Base-by-base conservation (phyloP, 176 grass and related monocot genomes). In the Oryza australiensis region DNA sequence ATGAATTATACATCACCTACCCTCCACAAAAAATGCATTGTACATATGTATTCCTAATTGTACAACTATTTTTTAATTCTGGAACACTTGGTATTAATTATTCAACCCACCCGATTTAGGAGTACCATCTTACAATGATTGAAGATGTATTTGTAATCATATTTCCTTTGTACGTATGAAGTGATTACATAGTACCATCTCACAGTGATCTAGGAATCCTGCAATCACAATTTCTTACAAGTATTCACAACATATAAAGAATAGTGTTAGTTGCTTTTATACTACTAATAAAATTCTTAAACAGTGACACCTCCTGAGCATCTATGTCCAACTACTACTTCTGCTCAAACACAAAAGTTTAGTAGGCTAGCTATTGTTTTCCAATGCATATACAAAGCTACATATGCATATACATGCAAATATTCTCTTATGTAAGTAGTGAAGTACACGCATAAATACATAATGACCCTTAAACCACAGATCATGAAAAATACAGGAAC, bases 111-210 rank as follows among this genome's bases (percentile, higher is more conserved):
- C 28, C 11, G 49, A 51, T 82, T 76, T 76, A 76, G 49, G 49
- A 53, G 37, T 18, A 63, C 63, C 32, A 10, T 64, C 29, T 64
- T 62, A 45, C 51, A 76, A 76, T 49, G 9, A 82, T 77, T 26
- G 37, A 68, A 37, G 55, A 48, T 72, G 9, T 51, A 65, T 73
- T 22, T 73, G 23, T 73, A 37, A 71, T 79, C 38, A 64, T 51
- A 46, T 72, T 71, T 49, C 30, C 30, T 26, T 78, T 62, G 33
- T 18, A 65, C 28, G 14, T 34, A 78, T 28, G 26, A 22, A 6
- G 49, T 53, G 49, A 53, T 53, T 49, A 49, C 46, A 18, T 49
- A 18, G 15, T 49, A 49, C 46, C 46, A 16, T 49, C 46, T 18
- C 49, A 53, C 49, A 77, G 20, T 53, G n/a, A 82, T 73, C n/a